A percentile compares a stretch with the other conserved stretches of the same genome.
These are phyloP conservation scores for Hamamelis virginiana DNA, from an alignment of 164 flowering plant genomes.

Conservation along the genomic window DNA sequence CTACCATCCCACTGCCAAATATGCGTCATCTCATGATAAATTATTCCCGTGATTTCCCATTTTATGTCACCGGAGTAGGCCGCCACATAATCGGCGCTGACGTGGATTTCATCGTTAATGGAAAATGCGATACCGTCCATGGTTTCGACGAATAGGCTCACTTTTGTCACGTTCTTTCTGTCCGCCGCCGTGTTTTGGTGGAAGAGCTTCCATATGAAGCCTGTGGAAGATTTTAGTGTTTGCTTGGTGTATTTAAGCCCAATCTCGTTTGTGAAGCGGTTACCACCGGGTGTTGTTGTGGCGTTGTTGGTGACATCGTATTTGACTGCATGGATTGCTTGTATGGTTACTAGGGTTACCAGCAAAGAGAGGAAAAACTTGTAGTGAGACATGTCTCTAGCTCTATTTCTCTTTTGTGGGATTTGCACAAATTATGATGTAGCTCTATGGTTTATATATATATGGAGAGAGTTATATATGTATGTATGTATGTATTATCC, in stretches of 20 bases:
- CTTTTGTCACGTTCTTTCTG: constrained; percentile 13
- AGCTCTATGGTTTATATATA: too few relatives aligned
- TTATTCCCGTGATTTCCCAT: constrained; percentile 20
- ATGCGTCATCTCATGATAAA: constrained; percentile 36
- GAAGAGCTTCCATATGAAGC: constrained; percentile 23
- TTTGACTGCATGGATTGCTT: constrained; percentile 5
- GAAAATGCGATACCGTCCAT: constrained; percentile 21
- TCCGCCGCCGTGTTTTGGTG: constrained; percentile 9
- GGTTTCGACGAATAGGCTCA: constrained; percentile 21
- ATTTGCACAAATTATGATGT: too few relatives aligned
- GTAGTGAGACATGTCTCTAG: too few relatives aligned
- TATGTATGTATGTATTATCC: too few relatives aligned
- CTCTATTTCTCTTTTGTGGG: too few relatives aligned
- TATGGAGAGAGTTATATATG: too few relatives aligned
- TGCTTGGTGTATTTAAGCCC: constrained; percentile 14
- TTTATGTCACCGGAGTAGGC: constrained; percentile 26
- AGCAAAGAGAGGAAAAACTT: constrained; percentile 2
- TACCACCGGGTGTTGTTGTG: constrained; percentile 6
- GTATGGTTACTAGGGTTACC: background rate
- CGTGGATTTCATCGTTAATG: constrained; percentile 21
- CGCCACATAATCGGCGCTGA: constrained; percentile 19
- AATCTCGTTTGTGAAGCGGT: constrained; percentile 13
- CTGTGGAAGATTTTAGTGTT: constrained; percentile 9
- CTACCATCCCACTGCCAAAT: constrained; percentile 37
- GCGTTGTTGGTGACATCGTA: constrained; percentile 11